Evolutionary conservation across 2,329 filamentous ascomycete genomes (phyloP).

Genomic region (Neonectria magnoliae): DNA sequence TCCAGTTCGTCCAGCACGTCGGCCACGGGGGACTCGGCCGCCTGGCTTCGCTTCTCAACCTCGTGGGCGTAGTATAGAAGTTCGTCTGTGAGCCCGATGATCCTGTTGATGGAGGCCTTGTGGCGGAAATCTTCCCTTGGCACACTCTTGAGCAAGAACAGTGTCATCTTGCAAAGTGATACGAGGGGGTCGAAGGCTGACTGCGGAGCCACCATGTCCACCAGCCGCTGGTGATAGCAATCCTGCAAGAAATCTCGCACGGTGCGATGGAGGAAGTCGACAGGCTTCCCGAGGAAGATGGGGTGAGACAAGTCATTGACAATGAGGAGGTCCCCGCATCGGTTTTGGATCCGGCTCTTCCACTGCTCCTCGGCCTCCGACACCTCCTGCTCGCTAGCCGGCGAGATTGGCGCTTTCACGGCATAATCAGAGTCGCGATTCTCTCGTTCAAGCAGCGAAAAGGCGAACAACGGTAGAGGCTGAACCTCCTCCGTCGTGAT

Average conservation of each 20-base stretch:
- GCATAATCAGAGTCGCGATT: background rate
- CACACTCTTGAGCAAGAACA: background rate
- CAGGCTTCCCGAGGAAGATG: constrained; percentile 5
- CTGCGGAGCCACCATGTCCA: background rate
- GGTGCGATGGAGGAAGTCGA: constrained; percentile 17
- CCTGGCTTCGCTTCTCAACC: constrained; percentile 1
- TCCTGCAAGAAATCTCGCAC: background rate
- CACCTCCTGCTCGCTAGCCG: background rate
- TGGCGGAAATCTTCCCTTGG: background rate
- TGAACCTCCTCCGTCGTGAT: constrained; percentile 15
- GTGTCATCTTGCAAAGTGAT: background rate
- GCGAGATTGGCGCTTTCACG: background rate
- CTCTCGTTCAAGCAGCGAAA: constrained; percentile 2
- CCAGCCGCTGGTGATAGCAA: background rate
- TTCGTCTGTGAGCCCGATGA: constrained; percentile 12
- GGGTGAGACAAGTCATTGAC: constrained; percentile 9
- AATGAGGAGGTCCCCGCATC: constrained; percentile 15
- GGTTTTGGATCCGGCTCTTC: constrained; percentile 11
- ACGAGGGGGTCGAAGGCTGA: background rate
- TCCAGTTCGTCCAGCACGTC: background rate
- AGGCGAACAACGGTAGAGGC: constrained; percentile 14
- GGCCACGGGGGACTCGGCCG: background rate
- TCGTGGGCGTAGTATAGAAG: constrained; percentile 11
- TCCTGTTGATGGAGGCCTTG: background rate
- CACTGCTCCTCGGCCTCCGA: background rate